Base-by-base conservation (phyloP, 495 filamentous ascomycete species). In the Daldinia concentrica region DNA sequence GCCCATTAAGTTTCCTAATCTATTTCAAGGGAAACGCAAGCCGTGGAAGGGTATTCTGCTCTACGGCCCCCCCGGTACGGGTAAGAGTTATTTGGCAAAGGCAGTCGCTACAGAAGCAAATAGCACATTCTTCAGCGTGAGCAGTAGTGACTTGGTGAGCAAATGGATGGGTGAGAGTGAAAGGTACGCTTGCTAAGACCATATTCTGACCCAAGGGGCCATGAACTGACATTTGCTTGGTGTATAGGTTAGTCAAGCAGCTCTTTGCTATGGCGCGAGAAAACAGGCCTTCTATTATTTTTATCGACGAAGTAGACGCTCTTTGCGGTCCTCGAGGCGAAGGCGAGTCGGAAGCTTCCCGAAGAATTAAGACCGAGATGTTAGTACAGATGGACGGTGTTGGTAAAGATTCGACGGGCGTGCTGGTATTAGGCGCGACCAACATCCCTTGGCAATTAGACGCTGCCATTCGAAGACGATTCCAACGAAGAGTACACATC, bases 151-250 rank as follows among this genome's bases (percentile, higher is more conserved):
- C 78, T 78, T 99, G 81, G 96, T 98, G 32, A 94, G 91, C 64
- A 99, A 99, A 78, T 99, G 95, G 95, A 98, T 99, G 96, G 95
- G 95, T 80, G 95, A 99, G 80, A 94, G 90, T 86, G 95, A 99
- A 87, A 86, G 95, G 95, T 97, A 81, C 58, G 86, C 74, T 19
- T 29, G 14, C 17, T 12, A 19, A 56, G 51, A 12, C 24, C 19
- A 6, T 14, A 7, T 11, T 6, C 1, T 14, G 9, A 24, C 52
- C 17, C 4, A 17, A 19, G 9, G 11, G n/a, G 11, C 22, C 2
- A 19, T n/a, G 11, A 71, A 48, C 68, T 72, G 12, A 70, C 56
- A 9, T 41, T 27, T 9, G 39, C 27, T 59, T 27, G 24, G 14
- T 11, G 19, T 32, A 27, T 72, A 97, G 95, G 77, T 86, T 99